These are phyloP conservation scores for Acorus calamus DNA, from an alignment of 106 monocot species.

Conservation along the genomic window DNA sequence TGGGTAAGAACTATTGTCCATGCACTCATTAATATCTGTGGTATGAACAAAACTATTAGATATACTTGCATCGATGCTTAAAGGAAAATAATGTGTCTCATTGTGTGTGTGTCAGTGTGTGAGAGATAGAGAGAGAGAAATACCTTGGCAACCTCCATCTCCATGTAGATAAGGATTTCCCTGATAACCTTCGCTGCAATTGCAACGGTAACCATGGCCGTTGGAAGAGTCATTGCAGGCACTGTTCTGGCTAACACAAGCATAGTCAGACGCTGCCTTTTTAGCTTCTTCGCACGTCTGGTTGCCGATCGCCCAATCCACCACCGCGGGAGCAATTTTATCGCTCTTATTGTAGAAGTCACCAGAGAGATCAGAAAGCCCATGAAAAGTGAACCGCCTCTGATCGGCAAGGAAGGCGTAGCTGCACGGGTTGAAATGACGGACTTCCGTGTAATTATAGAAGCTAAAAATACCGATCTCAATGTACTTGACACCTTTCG, in stretches of 20 bases:
- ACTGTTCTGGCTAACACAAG: slow-evolving; percentile 23
- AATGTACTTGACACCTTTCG: slow-evolving; percentile 18
- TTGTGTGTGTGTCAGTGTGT: too few species aligned
- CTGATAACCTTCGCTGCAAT: slow-evolving; percentile 18
- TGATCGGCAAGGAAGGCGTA: slow-evolving; percentile 1
- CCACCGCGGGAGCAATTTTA: background rate
- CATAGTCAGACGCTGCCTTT: slow-evolving; percentile 9
- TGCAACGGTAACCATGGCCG: slow-evolving; percentile 24
- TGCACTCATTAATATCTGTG: too few species aligned
- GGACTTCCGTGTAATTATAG: background rate
- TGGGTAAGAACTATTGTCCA: too few species aligned
- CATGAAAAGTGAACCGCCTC: background rate
- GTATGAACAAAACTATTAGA: too few species aligned
- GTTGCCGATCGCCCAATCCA: slow-evolving; percentile 5
- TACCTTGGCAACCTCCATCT: slow-evolving; percentile 23
- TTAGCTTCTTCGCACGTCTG: slow-evolving; percentile 4
- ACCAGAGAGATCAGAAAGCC: background rate
- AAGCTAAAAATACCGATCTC: background rate
- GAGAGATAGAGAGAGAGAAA: too few species aligned
- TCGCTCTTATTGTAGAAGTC: background rate
- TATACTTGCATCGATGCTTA: too few species aligned
- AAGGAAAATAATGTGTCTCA: too few species aligned
- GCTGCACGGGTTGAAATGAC: slow-evolving; percentile 8
- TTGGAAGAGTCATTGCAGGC: slow-evolving; percentile 5
- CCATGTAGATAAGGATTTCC: slow-evolving; percentile 21